phyloP scores from a whole-genome alignment of 768 basidiomycete genomes.

The Boletus rubroflammeus region DNA sequence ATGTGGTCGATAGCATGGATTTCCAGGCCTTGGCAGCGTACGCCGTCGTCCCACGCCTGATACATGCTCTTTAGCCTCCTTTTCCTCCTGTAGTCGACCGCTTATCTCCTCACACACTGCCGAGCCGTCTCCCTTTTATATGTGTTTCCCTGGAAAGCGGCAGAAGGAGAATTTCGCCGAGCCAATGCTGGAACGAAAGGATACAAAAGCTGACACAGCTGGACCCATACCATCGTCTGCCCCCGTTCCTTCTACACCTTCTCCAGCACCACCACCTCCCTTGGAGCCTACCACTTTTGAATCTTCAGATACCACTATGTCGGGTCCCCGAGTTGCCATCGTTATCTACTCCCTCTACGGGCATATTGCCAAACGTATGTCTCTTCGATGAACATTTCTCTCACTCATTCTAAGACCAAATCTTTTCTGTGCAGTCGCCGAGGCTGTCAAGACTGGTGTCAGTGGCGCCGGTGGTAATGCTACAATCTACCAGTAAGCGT shows the following conservation, averaged over 20 bases:
- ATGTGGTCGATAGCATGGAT: slow-evolving; percentile 10
- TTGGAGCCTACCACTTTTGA: background rate
- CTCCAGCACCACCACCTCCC: background rate
- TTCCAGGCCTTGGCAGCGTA: slow-evolving; percentile 11
- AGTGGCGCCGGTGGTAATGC: slow-evolving; percentile 40
- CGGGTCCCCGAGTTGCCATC: slow-evolving; percentile 41
- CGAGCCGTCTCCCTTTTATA: background rate
- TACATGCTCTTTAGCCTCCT: slow-evolving; percentile 1
- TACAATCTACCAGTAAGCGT: slow-evolving; percentile 45
- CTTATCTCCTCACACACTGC: slow-evolving; percentile 10
- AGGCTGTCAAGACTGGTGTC: slow-evolving; percentile 39
- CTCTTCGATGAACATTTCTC: background rate
- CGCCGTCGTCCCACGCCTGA: slow-evolving; percentile 27
- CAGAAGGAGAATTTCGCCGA: slow-evolving; percentile 36
- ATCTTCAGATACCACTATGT: slow-evolving; percentile 1
- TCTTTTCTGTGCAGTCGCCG: slow-evolving; percentile 24
- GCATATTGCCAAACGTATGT: slow-evolving; percentile 44
- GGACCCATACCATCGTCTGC: slow-evolving; percentile 2
- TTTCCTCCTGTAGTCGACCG: background rate
- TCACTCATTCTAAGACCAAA: background rate
- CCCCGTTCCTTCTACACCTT: background rate
- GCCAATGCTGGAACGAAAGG: slow-evolving; percentile 11
- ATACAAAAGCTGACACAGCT: slow-evolving; percentile 9
- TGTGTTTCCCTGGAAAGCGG: slow-evolving; percentile 40
- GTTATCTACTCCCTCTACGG: slow-evolving; percentile 51